Conservation (phyloP, 1,284 basidiomycete genomes). For the Stereum hirsutum region DNA sequence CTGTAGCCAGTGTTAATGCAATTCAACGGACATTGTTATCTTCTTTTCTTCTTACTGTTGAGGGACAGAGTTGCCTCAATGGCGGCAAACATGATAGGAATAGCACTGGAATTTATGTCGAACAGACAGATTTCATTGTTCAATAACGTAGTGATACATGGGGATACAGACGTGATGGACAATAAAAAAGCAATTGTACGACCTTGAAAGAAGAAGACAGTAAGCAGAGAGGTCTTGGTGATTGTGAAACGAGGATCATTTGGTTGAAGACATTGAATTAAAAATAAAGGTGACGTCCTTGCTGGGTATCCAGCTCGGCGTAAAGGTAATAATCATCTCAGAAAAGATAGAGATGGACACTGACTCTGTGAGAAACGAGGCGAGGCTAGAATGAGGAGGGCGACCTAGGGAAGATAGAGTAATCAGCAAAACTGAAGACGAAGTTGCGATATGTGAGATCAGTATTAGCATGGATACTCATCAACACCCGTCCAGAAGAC, state of each 20-base stretch:
- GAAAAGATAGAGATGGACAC: background rate
- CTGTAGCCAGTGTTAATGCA: too few relatives aligned
- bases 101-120: background rate
- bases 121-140: background rate
- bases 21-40: too few relatives aligned
- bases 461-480: slow-evolving; percentile 15
- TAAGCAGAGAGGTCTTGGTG: background rate
- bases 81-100: background rate
- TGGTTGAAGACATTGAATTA: slow-evolving; percentile 31
- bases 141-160: too few relatives aligned
- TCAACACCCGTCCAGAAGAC: slow-evolving; percentile 11
- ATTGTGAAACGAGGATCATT: slow-evolving; percentile 19
- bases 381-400: background rate
- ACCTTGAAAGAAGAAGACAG: too few relatives aligned
- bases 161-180: too few relatives aligned
- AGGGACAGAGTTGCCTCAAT: too few relatives aligned
- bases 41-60: too few relatives aligned
- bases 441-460: slow-evolving; percentile 3
- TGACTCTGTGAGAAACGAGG: background rate
- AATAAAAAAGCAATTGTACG: too few relatives aligned
- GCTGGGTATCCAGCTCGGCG: slow-evolving; percentile 9
- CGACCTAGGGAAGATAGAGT: background rate
- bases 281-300: slow-evolving; percentile 19
- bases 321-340: slow-evolving; percentile 1
- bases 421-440: background rate